Conservation (phyloP, 208 protist genomes). For the Leishmania martiniquensis region DNA sequence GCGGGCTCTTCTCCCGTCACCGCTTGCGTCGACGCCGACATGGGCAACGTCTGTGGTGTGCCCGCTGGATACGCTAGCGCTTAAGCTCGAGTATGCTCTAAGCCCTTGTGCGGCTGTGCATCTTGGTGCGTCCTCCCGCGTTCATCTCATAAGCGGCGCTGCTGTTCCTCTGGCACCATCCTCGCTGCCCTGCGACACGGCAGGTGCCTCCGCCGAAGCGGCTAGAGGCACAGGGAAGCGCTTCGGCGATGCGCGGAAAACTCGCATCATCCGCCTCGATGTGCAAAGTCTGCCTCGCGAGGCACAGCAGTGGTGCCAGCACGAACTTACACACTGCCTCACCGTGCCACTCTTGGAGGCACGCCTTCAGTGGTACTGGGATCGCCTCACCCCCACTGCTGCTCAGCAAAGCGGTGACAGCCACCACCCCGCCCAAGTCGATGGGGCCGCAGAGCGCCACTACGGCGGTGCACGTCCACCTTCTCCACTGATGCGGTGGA, state of each 20-base stretch:
- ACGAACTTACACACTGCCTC: conserved; percentile 11
- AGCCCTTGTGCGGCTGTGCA: conserved; percentile 21
- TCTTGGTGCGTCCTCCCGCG: background rate
- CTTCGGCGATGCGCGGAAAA: background rate
- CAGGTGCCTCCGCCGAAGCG: background rate
- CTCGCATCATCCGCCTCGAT: background rate
- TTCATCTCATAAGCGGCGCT: background rate
- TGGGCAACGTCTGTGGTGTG: conserved; percentile 3
- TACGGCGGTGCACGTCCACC: background rate
- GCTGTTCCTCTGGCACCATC: too few species aligned
- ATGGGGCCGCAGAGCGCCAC: background rate
- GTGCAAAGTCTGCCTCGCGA: conserved; percentile 9
- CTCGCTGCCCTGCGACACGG: background rate
- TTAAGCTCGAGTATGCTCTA: conserved; percentile 23
- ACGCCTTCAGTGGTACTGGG: conserved; percentile 25
- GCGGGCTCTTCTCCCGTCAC: background rate
- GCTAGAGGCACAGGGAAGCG: background rate
- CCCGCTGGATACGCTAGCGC: conserved; percentile 21
- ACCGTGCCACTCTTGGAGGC: conserved; percentile 10
- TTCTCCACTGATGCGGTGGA: conserved; percentile 26
- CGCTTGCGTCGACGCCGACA: background rate
- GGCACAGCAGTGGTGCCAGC: conserved; percentile 20
- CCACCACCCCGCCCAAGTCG: background rate
- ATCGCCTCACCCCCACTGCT: background rate
- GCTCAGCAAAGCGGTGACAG: background rate